Conservation (phyloP, 148 eudicot species). For the Persicaria tinctoria region DNA sequence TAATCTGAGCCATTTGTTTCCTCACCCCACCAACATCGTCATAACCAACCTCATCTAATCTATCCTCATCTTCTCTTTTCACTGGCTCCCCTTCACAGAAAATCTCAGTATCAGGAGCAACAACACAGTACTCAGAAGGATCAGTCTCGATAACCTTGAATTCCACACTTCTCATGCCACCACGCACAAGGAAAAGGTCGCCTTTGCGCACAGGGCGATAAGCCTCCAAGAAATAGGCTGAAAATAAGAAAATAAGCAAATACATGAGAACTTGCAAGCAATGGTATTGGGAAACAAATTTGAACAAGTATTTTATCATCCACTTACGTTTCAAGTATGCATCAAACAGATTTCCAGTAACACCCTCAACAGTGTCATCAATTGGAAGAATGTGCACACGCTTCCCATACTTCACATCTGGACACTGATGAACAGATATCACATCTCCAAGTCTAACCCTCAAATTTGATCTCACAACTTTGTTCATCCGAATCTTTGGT, state of each 20-base stretch:
- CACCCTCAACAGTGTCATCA: constrained; percentile 81
- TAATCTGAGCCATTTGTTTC: constrained; percentile 90
- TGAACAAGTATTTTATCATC: too few species aligned
- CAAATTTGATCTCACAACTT: constrained; percentile 70
- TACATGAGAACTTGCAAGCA: too few species aligned
- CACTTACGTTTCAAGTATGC: constrained; percentile 78
- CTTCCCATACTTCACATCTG: constrained; percentile 87
- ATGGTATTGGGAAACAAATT: too few species aligned
- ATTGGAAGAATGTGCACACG: constrained; percentile 85
- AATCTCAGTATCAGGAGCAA: constrained; percentile 88
- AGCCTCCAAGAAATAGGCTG: constrained; percentile 82
- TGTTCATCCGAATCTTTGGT: constrained; percentile 76
- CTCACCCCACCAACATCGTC: constrained; percentile 94
- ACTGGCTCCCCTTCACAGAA: constrained; percentile 89
- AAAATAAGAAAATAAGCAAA: not conserved
- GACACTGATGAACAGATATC: constrained; percentile 75
- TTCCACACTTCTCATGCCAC: constrained; percentile 87
- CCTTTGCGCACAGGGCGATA: constrained; percentile 83
- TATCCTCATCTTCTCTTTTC: constrained; percentile 74
- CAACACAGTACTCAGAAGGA: constrained; percentile 81
- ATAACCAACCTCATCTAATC: constrained; percentile 80
- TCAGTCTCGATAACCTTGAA: constrained; percentile 87
- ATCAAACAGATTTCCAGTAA: constrained; percentile 78
- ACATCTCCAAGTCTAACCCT: constrained; percentile 94
- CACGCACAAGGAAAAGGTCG: constrained; percentile 75